Evolutionary conservation across 768 basidiomycete species (phyloP), one percentile per base, ranked within the genome.

Genomic region (Lyophyllum semitale): DNA sequence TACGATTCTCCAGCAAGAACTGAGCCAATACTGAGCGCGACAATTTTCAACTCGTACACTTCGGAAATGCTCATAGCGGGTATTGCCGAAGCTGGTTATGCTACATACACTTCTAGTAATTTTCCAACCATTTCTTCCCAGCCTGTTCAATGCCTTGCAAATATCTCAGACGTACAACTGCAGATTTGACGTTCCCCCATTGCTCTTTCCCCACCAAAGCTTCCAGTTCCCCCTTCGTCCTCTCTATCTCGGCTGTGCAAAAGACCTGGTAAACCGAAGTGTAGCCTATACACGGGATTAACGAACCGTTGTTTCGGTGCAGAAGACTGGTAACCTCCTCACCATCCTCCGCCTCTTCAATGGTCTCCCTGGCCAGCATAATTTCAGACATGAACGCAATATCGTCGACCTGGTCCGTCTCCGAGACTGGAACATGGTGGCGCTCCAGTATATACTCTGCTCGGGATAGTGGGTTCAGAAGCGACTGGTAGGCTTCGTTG

Each of bases 401-500:
- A 62, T 95, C 91, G 11, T 88, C 82, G 22, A 88, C 68, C 49
- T 84, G 82, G 58, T 96, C 94, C 22, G 73, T 75, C 71, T 95
- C 95, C 1, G 76, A 75, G 43, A 85, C 73, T 4, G 77, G 74
- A 27, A 80, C 48, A 9, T 87, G 83, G 61, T 91, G 81, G 40
- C 74, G 76, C 40, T 79, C 74, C 13, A 96, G 77, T 63, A 97
- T 84, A 64, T 97, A 96, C 68, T 91, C 87, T 26, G 87, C 87
- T 38, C 95, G 84, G 25, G 79, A 73, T 30, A 93, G 70, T 2
- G 94, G 94, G 59, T 83, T 77, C n/a, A 77, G 66, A 37, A 98
- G 81, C 17, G 83, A 82, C 60, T 83, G 84, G 67, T 95, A 94
- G 1, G 93, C 95, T 67, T 83, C 82, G 66, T 97, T 97, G 8